Percentiles rank a stretch among this genome's conserved stretches.
phyloP scores from a whole-genome alignment of 306 rosid genomes.

The Vigna angularis region DNA sequence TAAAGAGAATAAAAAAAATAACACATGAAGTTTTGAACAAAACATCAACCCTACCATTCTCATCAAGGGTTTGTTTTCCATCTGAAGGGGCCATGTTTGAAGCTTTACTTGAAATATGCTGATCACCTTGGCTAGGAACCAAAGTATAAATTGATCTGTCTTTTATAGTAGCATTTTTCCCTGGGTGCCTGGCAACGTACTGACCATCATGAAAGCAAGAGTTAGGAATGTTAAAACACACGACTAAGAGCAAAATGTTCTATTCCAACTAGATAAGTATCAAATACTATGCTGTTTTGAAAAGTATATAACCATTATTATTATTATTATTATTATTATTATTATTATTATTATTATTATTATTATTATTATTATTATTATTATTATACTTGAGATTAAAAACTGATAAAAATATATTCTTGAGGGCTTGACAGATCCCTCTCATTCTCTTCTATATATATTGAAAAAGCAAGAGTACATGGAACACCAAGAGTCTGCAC shows the following conservation, averaged over 20 bases:
- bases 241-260: conserved; percentile 2
- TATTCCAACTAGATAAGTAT: conserved; percentile 2
- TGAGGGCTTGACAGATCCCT: too few species aligned
- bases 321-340: too few species aligned
- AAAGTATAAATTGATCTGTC: conserved; percentile 59
- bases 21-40: conserved; percentile 35
- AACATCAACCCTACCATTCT: conserved; percentile 60
- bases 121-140: conserved; percentile 59
- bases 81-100: conserved; percentile 50
- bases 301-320: too few species aligned
- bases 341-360: too few species aligned
- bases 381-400: too few species aligned
- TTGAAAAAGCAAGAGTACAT: too few species aligned
- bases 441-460: too few species aligned
- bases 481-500: too few species aligned
- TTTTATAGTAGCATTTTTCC: conserved; percentile 49
- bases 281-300: conserved; percentile 16
- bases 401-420: too few species aligned
- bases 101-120: conserved; percentile 56
- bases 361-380: too few species aligned
- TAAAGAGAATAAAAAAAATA: not conserved
- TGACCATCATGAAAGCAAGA: conserved; percentile 50
- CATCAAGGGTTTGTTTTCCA: conserved; percentile 57
- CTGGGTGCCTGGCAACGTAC: conserved; percentile 71
- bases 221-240: conserved; percentile 14